phyloP scores from a whole-genome alignment of 2,329 filamentous ascomycete species.

The Fusarium heterosporum region DNA sequence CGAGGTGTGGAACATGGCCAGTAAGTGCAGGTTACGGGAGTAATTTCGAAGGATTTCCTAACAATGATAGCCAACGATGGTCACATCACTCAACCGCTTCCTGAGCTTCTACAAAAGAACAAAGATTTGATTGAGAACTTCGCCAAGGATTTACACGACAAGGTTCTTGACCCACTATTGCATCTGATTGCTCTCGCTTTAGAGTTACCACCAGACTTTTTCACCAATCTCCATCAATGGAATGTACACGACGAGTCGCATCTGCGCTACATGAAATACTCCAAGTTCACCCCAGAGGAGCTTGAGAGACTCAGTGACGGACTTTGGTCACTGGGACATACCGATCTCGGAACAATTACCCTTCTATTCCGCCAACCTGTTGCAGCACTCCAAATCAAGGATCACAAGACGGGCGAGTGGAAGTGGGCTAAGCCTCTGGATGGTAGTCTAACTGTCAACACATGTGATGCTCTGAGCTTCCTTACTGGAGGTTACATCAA shows the following conservation, averaged over 20 bases:
- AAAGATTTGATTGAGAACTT: not conserved
- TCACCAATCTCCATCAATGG: constrained; percentile 64
- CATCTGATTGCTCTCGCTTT: constrained; percentile 71
- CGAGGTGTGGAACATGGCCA: constrained; percentile 56
- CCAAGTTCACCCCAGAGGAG: constrained; percentile 60
- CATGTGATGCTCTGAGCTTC: constrained; percentile 61
- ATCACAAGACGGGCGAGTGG: constrained; percentile 60
- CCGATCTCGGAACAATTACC: constrained; percentile 67
- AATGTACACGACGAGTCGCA: constrained; percentile 69
- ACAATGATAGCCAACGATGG: constrained; percentile 51
- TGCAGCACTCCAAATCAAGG: constrained; percentile 65
- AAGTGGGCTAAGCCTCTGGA: constrained; percentile 63
- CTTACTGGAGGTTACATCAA: constrained; percentile 62
- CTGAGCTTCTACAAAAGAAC: not conserved
- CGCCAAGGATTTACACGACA: constrained; percentile 60
- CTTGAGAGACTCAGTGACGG: constrained; percentile 57
- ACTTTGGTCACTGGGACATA: constrained; percentile 63
- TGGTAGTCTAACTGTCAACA: constrained; percentile 64
- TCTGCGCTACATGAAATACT: constrained; percentile 72
- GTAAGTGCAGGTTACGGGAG: too few relatives aligned
- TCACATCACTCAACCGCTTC: constrained; percentile 45
- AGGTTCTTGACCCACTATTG: constrained; percentile 68
- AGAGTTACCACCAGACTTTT: constrained; percentile 70
- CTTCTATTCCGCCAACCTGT: constrained; percentile 70
- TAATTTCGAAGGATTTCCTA: too few relatives aligned